Evolutionary conservation across 1,284 basidiomycete species (phyloP), one percentile per base, ranked within the genome.

Genomic region (Wallemia ichthyophaga): DNA sequence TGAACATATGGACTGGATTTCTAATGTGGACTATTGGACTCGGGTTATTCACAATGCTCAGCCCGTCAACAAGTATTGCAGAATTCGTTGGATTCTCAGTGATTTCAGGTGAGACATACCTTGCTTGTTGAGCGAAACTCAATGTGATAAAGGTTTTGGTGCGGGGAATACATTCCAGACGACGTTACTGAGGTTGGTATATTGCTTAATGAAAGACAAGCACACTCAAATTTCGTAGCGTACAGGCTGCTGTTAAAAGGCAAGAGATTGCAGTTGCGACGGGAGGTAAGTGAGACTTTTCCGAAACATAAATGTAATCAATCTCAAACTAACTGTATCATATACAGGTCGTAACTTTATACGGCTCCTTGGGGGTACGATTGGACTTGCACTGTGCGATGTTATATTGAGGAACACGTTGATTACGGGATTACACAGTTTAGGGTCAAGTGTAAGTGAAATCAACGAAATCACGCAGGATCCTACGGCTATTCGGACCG

Each of bases 181-280:
- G 9, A n/a, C 53, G 56, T 25, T 59, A 21, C 21, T 62, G 58
- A 58, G 62, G 58, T 37, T 57, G 56, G 25, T n/a, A 26, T 15
- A 23, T 1, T 3, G 9, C 27, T 23, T 2, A 17, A 25, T 25
- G 2, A 27, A 78, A 76, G 78, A 77, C 0, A 63, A 78, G 25
- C 78, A 79, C n/a, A 67, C 79, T 77, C 0, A 78, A 76, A 0
- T 79, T 78, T 0, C 75, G 82, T 1, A 80, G 81, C 0, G 79
- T 76, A 2, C 81, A 83, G 64, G 79, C 80, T 0, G 80, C 79
- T 24, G 81, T 82, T 1, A 67, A 76, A 0, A 69, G 80, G 25
- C 71, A 72, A 56, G 80, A 82, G 61, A 78, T 82, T 75, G 78
- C 79, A 1, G 80, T 81, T 5, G 80, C 82, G 1, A 83, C 81